Percentiles rank a stretch among this genome's conserved stretches.
These are phyloP conservation scores for Peziza echinospora DNA, from an alignment of 495 filamentous ascomycete species.

Conservation along the genomic window DNA sequence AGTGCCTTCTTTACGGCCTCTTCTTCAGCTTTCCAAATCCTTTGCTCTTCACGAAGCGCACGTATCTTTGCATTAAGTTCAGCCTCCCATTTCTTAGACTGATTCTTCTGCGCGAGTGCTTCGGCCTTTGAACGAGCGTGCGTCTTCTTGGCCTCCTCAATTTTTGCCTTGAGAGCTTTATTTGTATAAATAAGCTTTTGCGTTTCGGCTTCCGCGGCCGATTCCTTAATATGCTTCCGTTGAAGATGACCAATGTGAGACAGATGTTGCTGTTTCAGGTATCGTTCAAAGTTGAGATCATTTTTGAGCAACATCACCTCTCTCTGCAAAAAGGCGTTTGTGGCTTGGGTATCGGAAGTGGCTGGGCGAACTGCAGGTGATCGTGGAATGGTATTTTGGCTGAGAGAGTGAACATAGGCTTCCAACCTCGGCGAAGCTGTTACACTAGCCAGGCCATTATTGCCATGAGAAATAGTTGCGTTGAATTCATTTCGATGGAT, in stretches of 20 bases:
- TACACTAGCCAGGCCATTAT: conserved; percentile 12
- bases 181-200: conserved; percentile 53
- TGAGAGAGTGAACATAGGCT: conserved; percentile 23
- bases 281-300: conserved; percentile 56
- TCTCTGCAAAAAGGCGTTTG: conserved; percentile 37
- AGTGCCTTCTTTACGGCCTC: conserved; percentile 32
- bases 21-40: conserved; percentile 35
- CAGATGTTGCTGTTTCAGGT: conserved; percentile 53
- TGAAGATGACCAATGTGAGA: conserved; percentile 51
- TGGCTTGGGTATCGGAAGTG: conserved; percentile 21
- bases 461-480: background rate
- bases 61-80: conserved; percentile 39
- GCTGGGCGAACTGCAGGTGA: conserved; percentile 23
- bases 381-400: conserved; percentile 18
- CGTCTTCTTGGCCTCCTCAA: conserved; percentile 43
- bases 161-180: conserved; percentile 39
- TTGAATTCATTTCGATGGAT: background rate
- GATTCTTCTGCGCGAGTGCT: conserved; percentile 36
- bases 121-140: conserved; percentile 43
- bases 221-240: conserved; percentile 42
- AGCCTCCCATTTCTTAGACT: conserved; percentile 48
- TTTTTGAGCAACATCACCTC: conserved; percentile 46
- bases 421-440: conserved; percentile 21
- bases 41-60: conserved; percentile 42
- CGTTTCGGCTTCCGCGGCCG: conserved; percentile 49